A percentile compares a stretch with the other conserved stretches of the same genome.
These are phyloP conservation scores for Suhomyces sp. DNA, from an alignment of 805 yeast genomes.

Conservation along the genomic window DNA sequence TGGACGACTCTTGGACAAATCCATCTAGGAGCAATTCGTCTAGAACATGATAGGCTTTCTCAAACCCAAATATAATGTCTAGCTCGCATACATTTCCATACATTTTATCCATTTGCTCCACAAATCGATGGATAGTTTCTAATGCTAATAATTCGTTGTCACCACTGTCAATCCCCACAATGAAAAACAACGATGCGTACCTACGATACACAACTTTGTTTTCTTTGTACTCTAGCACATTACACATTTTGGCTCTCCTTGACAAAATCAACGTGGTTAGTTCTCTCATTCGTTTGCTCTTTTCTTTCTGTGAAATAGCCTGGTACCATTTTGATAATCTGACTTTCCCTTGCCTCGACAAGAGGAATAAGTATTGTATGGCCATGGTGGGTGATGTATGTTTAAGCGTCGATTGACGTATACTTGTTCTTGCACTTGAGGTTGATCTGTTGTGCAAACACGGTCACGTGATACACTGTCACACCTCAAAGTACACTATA, in stretches of 20 bases:
- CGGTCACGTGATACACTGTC: not conserved
- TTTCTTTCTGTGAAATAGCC: conserved; percentile 80
- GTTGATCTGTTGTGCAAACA: not conserved
- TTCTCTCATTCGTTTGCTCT: conserved; percentile 78
- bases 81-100: conserved; percentile 96
- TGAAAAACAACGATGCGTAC: conserved; percentile 89
- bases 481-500: not conserved
- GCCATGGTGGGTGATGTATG: conserved; percentile 47
- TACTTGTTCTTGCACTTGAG: not conserved
- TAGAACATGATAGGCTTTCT: conserved; percentile 85
- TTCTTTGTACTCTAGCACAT: conserved; percentile 82
- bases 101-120: conserved; percentile 93
- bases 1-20: conserved; percentile 76
- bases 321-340: conserved; percentile 92
- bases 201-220: conserved; percentile 85
- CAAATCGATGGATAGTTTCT: conserved; percentile 88
- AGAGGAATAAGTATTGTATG: conserved; percentile 71
- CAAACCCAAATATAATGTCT: conserved; percentile 94
- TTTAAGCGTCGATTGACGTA: not conserved
- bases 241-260: conserved; percentile 92
- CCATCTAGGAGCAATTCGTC: conserved; percentile 92
- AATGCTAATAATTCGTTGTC: conserved; percentile 86
- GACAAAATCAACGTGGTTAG: conserved; percentile 80
- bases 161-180: conserved; percentile 76
- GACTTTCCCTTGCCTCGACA: conserved; percentile 94